Evolutionary conservation across 805 yeast genomes (phyloP), one percentile per base, ranked within the genome.

Genomic region (Saccharomycopsis babjevae): DNA sequence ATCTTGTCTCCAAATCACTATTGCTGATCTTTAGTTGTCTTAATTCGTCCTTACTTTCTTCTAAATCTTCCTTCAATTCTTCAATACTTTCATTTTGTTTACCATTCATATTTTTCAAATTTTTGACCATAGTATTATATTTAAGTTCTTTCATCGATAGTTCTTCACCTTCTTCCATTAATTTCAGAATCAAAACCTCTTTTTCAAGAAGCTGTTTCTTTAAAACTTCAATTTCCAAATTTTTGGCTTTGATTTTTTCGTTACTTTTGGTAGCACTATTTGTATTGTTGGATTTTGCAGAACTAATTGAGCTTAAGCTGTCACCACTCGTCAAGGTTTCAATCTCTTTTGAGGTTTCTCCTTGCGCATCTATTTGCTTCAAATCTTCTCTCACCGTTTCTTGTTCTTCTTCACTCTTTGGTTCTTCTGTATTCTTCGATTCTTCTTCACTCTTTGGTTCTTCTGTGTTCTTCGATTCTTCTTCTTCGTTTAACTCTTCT

Each of bases 101-200:
- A 6, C 65, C 16, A 57, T 82, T 80, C 42, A 76, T 77, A 22
- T 77, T 72, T 50, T 83, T 82, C 61, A 91, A 71, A 64, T 79
- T 77, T 64, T 88, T 88, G 57, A 92, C 82, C 0, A 84, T 76
- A 50, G 83, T 88, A 66, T 81, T 83, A 58, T 84, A 77, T 65
- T 81, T 82, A 32, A 89, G 77, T 67, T 93, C 97, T 63, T 82
- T 84, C 62, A 79, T 78, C 0, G 94, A 83, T 43, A 90, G 72
- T 28, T 79, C 82, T 64, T 86, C 85, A 3, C 96, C 96, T 71
- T 91, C 97, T 59, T 80, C 83, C 68, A 88, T 69, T 34, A 92
- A 73, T 61, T 85, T 84, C 18, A 81, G 79, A 30, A 92, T 83
- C 36, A 83, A 80, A 13, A 76, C 79, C 58, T 91, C 74, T 75